Percentiles rank a stretch among this genome's conserved stretches.
Conservation (phyloP, 2,329 filamentous ascomycete species). For the Chaetomium olivaceum region DNA sequence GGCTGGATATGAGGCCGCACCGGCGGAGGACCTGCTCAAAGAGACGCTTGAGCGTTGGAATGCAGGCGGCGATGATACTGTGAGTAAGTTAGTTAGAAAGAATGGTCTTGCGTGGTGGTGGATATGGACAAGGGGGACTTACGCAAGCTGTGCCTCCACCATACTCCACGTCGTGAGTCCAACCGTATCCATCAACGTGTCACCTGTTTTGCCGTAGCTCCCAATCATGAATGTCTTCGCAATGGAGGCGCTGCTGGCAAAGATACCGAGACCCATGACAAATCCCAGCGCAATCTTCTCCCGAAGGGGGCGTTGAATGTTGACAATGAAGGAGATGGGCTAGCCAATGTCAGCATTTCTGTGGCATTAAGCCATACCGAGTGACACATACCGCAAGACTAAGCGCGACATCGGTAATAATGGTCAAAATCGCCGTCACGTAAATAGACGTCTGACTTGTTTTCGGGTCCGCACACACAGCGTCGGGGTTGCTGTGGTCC, state of each 20-base stretch:
- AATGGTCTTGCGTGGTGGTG: background rate
- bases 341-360: background rate
- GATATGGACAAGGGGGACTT: background rate
- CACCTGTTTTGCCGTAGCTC: constrained; percentile 28
- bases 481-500: constrained; percentile 23
- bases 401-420: constrained; percentile 24
- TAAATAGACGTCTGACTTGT: constrained; percentile 24
- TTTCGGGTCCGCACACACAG: constrained; percentile 17
- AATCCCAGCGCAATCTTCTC: constrained; percentile 27
- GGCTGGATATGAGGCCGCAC: constrained; percentile 18
- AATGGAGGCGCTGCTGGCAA: constrained; percentile 27
- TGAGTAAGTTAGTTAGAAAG: background rate
- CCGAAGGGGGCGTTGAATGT: constrained; percentile 26
- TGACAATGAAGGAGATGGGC: constrained; percentile 27
- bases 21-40: constrained; percentile 23
- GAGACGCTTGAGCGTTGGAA: constrained; percentile 24
- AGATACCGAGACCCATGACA: constrained; percentile 29
- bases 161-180: constrained; percentile 25
- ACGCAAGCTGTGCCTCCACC: constrained; percentile 27
- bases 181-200: constrained; percentile 26
- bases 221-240: constrained; percentile 23
- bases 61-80: constrained; percentile 28
- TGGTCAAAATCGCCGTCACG: constrained; percentile 21
- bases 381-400: constrained; percentile 19
- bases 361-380: too few relatives aligned